Evolutionary conservation across 768 basidiomycete species (phyloP).

Genomic region (Scleroderma citrinum): DNA sequence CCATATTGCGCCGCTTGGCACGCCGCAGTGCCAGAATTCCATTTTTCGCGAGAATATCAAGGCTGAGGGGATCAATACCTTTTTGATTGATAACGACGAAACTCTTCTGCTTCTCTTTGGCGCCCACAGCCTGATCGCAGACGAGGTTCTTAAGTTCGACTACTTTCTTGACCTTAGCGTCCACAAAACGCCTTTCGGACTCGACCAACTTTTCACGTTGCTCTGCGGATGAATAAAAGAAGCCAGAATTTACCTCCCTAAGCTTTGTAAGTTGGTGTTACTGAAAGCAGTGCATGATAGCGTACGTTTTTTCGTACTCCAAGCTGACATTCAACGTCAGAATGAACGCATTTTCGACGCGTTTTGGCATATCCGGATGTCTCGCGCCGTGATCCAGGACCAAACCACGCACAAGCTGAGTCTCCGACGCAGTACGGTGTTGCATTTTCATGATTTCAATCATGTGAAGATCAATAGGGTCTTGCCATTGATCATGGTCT

Average conservation of each 20-base stretch:
- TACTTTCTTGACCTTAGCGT: conserved; percentile 92
- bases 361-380: conserved; percentile 99
- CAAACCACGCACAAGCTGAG: conserved; percentile 89
- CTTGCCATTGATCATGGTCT: conserved; percentile 61
- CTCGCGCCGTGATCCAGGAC: conserved; percentile 96
- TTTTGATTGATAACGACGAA: conserved; percentile 99
- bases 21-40: conserved; percentile 91
- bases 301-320: conserved; percentile 99
- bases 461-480: conserved; percentile 99
- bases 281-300: conserved; percentile 17
- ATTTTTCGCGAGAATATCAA: conserved; percentile 94
- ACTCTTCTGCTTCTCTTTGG: conserved; percentile 72
- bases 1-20: conserved; percentile 99
- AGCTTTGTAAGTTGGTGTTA: conserved; percentile 15
- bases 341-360: conserved; percentile 93
- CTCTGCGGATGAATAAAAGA: conserved; percentile 98
- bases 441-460: conserved; percentile 99
- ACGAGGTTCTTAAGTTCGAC: conserved; percentile 94
- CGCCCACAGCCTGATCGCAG: conserved; percentile 87
- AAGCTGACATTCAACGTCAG: conserved; percentile 95
- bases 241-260: conserved; percentile 98
- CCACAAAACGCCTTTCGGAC: conserved; percentile 90
- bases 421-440: conserved; percentile 96
- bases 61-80: conserved; percentile 94
- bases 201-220: conserved; percentile 99